Evolutionary conservation across 2,329 filamentous ascomycete species (phyloP).

Genomic region (Curvularia hawaiiensis): DNA sequence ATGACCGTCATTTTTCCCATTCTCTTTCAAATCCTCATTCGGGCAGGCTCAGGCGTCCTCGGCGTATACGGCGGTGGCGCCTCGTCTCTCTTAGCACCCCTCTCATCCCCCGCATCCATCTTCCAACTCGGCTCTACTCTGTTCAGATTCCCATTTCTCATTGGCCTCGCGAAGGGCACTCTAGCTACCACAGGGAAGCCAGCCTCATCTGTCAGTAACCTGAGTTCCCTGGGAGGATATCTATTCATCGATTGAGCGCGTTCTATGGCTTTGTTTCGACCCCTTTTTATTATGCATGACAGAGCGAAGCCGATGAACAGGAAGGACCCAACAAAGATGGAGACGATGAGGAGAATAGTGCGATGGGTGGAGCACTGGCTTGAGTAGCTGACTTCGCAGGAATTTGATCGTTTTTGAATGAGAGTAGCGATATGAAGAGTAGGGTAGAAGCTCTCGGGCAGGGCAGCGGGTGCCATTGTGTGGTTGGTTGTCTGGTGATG

Average conservation of each 20-base stretch:
- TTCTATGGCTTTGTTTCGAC: background rate
- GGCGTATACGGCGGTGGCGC: slow-evolving; percentile 23
- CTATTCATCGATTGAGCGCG: background rate
- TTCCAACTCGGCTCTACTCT: background rate
- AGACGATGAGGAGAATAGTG: slow-evolving; percentile 27
- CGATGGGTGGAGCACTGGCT: slow-evolving; percentile 26
- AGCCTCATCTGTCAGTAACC: background rate
- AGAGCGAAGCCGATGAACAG: slow-evolving; percentile 20
- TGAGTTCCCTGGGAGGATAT: background rate
- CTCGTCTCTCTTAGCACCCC: slow-evolving; percentile 2
- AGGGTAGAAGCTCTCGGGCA: background rate
- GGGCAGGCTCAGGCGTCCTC: slow-evolving; percentile 17
- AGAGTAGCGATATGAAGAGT: background rate
- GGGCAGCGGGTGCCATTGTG: slow-evolving; percentile 16
- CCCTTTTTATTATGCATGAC: slow-evolving; percentile 15
- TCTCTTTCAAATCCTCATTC: slow-evolving; percentile 5
- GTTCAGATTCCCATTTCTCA: background rate
- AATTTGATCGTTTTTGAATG: slow-evolving; percentile 18
- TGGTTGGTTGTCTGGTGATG: background rate
- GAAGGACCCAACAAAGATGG: slow-evolving; percentile 23
- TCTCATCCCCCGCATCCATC: slow-evolving; percentile 1
- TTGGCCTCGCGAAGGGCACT: background rate
- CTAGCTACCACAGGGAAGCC: background rate
- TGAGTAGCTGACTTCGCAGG: slow-evolving; percentile 19
- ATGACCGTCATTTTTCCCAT: background rate